These are phyloP conservation scores for Nannizzia gypsea DNA, from an alignment of 2,329 filamentous ascomycete genomes.

Conservation along the genomic window DNA sequence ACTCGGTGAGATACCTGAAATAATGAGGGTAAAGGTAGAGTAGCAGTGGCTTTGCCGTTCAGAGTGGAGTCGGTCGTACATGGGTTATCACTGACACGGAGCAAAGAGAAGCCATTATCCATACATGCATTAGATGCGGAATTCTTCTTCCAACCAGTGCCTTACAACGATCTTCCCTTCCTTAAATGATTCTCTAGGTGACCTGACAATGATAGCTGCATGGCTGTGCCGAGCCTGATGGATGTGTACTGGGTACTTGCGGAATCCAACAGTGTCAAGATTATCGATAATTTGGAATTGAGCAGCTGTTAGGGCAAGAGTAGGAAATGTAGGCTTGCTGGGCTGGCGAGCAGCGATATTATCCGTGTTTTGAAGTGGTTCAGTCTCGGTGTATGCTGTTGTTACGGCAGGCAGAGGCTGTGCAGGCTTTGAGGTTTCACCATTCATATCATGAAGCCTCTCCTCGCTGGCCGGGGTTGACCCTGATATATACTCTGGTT, in stretches of 20 bases:
- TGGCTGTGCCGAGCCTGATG: constrained; percentile 65
- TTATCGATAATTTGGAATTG: constrained; percentile 79
- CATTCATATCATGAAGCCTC: neutral
- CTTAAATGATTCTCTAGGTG: constrained; percentile 52
- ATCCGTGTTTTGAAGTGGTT: neutral
- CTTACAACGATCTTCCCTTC: constrained; percentile 67
- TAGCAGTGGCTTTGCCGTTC: neutral
- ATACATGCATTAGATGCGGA: constrained; percentile 27
- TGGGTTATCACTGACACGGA: neutral
- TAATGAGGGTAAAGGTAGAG: neutral
- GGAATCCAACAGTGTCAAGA: constrained; percentile 53
- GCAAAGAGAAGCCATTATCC: neutral
- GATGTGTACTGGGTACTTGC: constrained; percentile 44
- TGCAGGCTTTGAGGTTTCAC: neutral
- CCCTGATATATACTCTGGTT: constrained; percentile 58
- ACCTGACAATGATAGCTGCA: constrained; percentile 77
- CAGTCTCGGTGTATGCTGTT: neutral
- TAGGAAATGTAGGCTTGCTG: constrained; percentile 26
- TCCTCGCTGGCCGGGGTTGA: constrained; percentile 29
- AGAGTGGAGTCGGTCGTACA: neutral
- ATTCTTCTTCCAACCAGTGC: constrained; percentile 71
- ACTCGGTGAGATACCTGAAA: neutral
- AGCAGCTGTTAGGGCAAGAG: constrained; percentile 61
- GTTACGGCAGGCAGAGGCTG: neutral
- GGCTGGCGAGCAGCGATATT: neutral